Evolutionary conservation across 768 basidiomycete species (phyloP).

Genomic region (Tricholoma saponaceum): DNA sequence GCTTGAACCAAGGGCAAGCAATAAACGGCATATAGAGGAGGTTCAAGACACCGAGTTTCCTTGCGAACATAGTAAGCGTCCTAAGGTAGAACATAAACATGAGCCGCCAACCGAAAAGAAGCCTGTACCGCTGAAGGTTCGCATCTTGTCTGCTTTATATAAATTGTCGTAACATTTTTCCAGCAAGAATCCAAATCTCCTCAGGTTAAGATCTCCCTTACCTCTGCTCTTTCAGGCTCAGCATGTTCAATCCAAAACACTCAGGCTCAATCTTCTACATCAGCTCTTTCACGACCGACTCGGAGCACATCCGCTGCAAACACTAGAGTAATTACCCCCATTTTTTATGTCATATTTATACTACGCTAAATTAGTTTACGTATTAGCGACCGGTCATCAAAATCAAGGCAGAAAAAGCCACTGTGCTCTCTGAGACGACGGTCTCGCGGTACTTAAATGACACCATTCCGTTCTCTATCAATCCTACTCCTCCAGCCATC

Average conservation of each 20-base stretch:
- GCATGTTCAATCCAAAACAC: no score
- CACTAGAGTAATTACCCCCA: neutral
- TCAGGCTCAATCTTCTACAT: neutral
- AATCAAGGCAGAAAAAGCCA: slow-evolving; percentile 4
- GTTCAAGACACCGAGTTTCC: neutral
- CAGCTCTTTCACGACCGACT: neutral
- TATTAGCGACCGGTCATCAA: neutral
- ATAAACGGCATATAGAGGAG: neutral
- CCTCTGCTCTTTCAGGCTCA: no score
- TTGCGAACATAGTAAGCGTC: neutral
- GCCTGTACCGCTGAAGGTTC: neutral
- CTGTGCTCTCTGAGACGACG: neutral
- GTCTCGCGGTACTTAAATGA: neutral
- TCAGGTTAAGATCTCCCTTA: no score
- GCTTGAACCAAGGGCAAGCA: neutral
- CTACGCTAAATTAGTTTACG: neutral
- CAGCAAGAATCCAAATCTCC: no score
- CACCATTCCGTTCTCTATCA: neutral
- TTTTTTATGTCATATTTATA: neutral
- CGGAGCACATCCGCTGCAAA: neutral
- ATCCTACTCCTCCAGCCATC: neutral
- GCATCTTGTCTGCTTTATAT: neutral
- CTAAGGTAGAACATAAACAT: neutral
- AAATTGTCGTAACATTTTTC: no score
- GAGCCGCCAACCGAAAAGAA: neutral